Percentiles rank a stretch among this genome's conserved stretches.
phyloP scores from a whole-genome alignment of 2,329 filamentous ascomycete genomes.

The Sordariomycetes sp. region DNA sequence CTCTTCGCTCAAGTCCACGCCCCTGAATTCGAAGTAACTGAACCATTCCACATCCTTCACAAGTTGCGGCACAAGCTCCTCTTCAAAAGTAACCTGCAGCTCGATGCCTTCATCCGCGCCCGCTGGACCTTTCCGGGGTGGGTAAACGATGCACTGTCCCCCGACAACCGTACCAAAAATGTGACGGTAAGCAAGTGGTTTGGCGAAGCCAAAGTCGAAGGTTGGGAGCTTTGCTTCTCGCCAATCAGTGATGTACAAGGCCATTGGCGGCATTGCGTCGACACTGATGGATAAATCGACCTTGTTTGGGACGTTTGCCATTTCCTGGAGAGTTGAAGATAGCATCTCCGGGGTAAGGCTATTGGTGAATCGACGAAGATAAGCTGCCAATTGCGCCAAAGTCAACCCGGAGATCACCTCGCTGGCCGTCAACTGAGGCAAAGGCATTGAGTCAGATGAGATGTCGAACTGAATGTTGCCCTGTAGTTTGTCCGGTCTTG shows the following conservation, averaged over 20 bases:
- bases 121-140: conserved; percentile 14
- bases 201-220: conserved; percentile 24
- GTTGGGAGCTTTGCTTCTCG: conserved; percentile 17
- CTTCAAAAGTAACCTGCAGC: conserved; percentile 22
- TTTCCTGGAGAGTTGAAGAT: conserved; percentile 12
- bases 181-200: conserved; percentile 20
- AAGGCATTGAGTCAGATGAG: conserved; percentile 12
- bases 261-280: conserved; percentile 24
- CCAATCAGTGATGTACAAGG: conserved; percentile 23
- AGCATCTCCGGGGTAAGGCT: conserved; percentile 20
- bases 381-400: conserved; percentile 22
- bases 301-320: conserved; percentile 26
- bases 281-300: conserved; percentile 19
- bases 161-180: conserved; percentile 18
- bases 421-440: conserved; percentile 17
- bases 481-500: conserved; percentile 23
- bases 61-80: conserved; percentile 15
- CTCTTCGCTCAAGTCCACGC: conserved; percentile 15
- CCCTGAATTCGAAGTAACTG: conserved; percentile 26
- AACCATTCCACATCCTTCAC: conserved; percentile 24
- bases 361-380: conserved; percentile 25
- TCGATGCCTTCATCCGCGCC: conserved; percentile 24
- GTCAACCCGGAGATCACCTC: conserved; percentile 26
- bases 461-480: conserved; percentile 22
- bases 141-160: conserved; percentile 18